Conservation (phyloP, 495 filamentous ascomycete genomes). For the Durotheca rogersii region DNA sequence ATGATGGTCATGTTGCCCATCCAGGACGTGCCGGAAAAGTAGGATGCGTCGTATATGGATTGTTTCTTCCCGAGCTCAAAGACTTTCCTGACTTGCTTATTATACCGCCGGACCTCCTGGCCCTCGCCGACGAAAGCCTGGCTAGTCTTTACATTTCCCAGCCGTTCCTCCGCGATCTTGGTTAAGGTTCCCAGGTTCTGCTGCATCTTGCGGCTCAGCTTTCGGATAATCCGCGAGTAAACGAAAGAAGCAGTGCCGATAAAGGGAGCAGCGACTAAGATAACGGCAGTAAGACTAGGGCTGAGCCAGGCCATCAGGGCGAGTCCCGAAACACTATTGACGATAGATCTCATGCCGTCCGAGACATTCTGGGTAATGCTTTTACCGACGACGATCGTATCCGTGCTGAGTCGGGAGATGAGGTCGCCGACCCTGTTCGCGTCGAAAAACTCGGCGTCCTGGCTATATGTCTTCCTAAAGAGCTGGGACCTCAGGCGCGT, state of each 20-base stretch:
- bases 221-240: slow-evolving; percentile 83
- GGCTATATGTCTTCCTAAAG: slow-evolving; percentile 84
- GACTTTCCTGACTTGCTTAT: slow-evolving; percentile 85
- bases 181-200: slow-evolving; percentile 86
- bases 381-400: slow-evolving; percentile 96
- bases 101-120: slow-evolving; percentile 86
- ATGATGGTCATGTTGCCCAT: slow-evolving; percentile 95
- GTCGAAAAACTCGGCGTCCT: slow-evolving; percentile 98
- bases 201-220: slow-evolving; percentile 86
- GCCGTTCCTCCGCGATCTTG: slow-evolving; percentile 93
- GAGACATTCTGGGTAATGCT: slow-evolving; percentile 97
- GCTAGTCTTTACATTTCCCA: slow-evolving; percentile 93
- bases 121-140: slow-evolving; percentile 94
- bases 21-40: slow-evolving; percentile 86
- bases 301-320: slow-evolving; percentile 90
- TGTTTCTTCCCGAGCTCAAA: slow-evolving; percentile 84
- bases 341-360: slow-evolving; percentile 82
- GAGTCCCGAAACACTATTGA: slow-evolving; percentile 86
- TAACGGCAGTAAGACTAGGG: slow-evolving; percentile 82
- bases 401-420: slow-evolving; percentile 90
- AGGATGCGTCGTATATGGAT: slow-evolving; percentile 83
- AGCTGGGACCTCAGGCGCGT: slow-evolving; percentile 84
- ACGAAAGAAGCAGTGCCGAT: slow-evolving; percentile 89
- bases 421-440: slow-evolving; percentile 95
- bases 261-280: slow-evolving; percentile 84